Conservation (phyloP, 495 filamentous ascomycete genomes). For the Neurospora discreta region DNA sequence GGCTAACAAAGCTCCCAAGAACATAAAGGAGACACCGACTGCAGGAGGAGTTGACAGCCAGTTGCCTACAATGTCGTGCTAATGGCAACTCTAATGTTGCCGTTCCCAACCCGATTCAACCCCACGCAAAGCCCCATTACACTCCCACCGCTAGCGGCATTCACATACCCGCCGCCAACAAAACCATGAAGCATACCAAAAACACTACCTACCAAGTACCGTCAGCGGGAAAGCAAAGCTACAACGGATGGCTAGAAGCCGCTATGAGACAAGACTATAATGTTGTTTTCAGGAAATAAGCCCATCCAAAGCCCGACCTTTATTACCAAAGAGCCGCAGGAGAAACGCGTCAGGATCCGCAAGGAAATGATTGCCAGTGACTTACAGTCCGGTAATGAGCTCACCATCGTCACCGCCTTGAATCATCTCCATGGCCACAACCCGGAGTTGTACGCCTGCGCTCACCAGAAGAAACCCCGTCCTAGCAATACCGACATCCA, state of each 20-base stretch:
- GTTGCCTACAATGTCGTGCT: no score
- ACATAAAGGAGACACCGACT: no score
- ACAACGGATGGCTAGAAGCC: background rate
- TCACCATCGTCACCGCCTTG: background rate
- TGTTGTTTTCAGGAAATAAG: background rate
- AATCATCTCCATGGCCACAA: background rate
- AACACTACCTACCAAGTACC: background rate
- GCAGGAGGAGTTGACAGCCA: no score
- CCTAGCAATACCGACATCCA: no score
- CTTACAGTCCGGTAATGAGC: background rate
- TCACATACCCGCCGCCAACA: background rate
- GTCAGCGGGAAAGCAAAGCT: background rate
- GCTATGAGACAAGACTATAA: background rate
- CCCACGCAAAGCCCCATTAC: background rate
- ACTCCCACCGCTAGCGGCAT: background rate
- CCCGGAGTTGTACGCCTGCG: background rate
- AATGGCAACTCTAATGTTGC: no score
- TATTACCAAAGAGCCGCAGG: background rate
- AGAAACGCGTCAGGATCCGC: background rate
- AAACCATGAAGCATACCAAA: background rate
- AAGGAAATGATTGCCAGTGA: background rate
- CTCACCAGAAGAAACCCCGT: background rate
- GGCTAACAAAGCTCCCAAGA: no score
- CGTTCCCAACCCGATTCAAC: background rate
- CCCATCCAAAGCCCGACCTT: background rate